Percentiles rank a stretch among this genome's conserved stretches.
Conservation (phyloP, 805 yeast species). For the Scheffersomyces spartinae region DNA sequence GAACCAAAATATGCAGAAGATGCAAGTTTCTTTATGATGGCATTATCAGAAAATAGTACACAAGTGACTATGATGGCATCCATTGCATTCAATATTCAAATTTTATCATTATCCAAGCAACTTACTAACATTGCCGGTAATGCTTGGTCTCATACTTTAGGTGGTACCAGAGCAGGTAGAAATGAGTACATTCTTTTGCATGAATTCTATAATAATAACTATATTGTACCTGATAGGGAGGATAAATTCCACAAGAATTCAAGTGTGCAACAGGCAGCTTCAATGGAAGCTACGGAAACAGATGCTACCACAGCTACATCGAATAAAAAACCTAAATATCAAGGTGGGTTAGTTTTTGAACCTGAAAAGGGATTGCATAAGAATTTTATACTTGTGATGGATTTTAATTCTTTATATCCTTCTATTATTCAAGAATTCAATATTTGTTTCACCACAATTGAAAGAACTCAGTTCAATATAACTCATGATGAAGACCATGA, state of each 20-base stretch:
- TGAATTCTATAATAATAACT: conserved; percentile 73
- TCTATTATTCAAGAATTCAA: conserved; percentile 95
- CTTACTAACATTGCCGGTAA: conserved; percentile 92
- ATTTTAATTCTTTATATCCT: conserved; percentile 94
- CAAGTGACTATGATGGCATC: conserved; percentile 66
- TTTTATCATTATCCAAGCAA: conserved; percentile 80
- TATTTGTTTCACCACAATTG: conserved; percentile 93
- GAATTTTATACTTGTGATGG: conserved; percentile 87
- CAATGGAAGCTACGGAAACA: conserved; percentile 19
- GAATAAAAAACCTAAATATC: conserved; percentile 60
- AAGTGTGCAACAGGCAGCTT: conserved; percentile 21
- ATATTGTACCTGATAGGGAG: conserved; percentile 81
- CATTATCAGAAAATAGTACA: conserved; percentile 53
- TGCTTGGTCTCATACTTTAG: conserved; percentile 90
- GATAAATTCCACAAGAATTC: conserved; percentile 27
- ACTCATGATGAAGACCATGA: conserved; percentile 41
- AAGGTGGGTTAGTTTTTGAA: conserved; percentile 93
- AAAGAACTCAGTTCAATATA: conserved; percentile 39
- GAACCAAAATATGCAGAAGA: conserved; percentile 57
- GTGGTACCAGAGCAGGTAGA: conserved; percentile 94
- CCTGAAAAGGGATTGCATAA: conserved; percentile 93
- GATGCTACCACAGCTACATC: conserved; percentile 39
- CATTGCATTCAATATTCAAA: conserved; percentile 72
- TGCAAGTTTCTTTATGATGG: conserved; percentile 54
- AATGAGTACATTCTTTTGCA: conserved; percentile 88